Conservation (phyloP, 73 alveolate species). For the Urostyla sp. region DNA sequence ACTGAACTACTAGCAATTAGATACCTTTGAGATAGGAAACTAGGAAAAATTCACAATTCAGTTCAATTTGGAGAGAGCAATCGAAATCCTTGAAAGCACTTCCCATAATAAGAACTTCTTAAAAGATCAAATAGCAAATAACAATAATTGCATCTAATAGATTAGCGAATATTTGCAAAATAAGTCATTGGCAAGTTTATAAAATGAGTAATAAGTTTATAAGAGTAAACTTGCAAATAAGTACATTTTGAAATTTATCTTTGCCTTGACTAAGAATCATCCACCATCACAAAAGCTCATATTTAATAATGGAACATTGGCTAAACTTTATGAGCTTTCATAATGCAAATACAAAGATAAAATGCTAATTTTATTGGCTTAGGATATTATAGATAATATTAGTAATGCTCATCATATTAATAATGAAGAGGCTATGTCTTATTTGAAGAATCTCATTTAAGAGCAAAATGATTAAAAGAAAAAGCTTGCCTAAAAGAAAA, state of each 20-base stretch:
- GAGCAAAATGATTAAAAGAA: slow-evolving; percentile 27
- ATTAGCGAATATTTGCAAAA: background rate
- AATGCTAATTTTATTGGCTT: slow-evolving; percentile 24
- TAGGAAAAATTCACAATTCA: slow-evolving; percentile 10
- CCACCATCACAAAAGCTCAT: slow-evolving; percentile 39
- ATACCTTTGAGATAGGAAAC: background rate
- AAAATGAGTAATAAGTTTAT: background rate
- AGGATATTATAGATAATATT: slow-evolving; percentile 38
- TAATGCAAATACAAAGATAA: slow-evolving; percentile 53
- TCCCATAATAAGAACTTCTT: slow-evolving; percentile 26
- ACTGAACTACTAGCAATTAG: background rate
- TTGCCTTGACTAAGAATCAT: slow-evolving; percentile 30
- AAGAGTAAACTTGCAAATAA: slow-evolving; percentile 1
- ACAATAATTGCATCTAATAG: background rate
- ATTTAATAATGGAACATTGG: background rate
- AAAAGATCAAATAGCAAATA: background rate
- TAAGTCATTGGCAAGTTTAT: background rate
- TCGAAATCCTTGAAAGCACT: slow-evolving; percentile 33
- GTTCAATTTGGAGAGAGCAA: slow-evolving; percentile 47
- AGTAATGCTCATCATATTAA: slow-evolving; percentile 29
- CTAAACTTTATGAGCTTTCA: slow-evolving; percentile 20
- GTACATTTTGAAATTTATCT: slow-evolving; percentile 28
- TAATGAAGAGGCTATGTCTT: slow-evolving; percentile 1
- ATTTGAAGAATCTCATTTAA: slow-evolving; percentile 21
- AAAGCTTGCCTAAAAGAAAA: slow-evolving; percentile 56